phyloP scores from a whole-genome alignment of 2,329 filamentous ascomycete genomes.

The Claviceps arundinis region DNA sequence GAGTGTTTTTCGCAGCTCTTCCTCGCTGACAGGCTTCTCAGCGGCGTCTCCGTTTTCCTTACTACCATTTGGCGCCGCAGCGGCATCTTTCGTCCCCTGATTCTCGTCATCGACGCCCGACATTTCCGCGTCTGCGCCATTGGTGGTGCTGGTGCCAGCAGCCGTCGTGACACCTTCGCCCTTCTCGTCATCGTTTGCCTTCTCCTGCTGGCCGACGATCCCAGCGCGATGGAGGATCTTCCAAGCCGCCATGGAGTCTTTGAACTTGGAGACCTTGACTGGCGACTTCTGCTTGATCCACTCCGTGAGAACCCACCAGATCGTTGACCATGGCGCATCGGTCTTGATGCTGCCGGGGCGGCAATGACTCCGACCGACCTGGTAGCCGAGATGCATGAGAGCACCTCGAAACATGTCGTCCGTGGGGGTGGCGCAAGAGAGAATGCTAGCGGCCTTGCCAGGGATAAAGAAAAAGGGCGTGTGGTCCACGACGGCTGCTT shows the following conservation, averaged over 20 bases:
- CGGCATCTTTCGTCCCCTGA: slow-evolving; percentile 4
- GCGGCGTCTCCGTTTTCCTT: slow-evolving; percentile 12
- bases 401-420: slow-evolving; percentile 71
- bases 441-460: slow-evolving; percentile 55
- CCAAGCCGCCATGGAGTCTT: slow-evolving; percentile 56
- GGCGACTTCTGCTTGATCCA: slow-evolving; percentile 75
- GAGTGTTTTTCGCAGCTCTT: slow-evolving; percentile 42
- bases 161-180: neutral
- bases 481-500: slow-evolving; percentile 53
- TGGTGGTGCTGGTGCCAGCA: neutral
- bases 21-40: slow-evolving; percentile 11
- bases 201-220: slow-evolving; percentile 19
- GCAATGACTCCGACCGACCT: slow-evolving; percentile 74
- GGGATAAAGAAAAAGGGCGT: slow-evolving; percentile 82
- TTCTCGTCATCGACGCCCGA: slow-evolving; percentile 24
- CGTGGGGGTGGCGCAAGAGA: slow-evolving; percentile 71
- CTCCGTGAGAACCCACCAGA: slow-evolving; percentile 90
- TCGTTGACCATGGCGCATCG: slow-evolving; percentile 74
- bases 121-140: slow-evolving; percentile 16
- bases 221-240: slow-evolving; percentile 43
- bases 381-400: slow-evolving; percentile 66
- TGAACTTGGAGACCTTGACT: slow-evolving; percentile 59
- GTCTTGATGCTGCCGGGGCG: slow-evolving; percentile 87
- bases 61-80: slow-evolving; percentile 5
- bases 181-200: slow-evolving; percentile 4